Evolutionary conservation across 2,329 filamentous ascomycete genomes (phyloP).

Genomic region (Gremmenia infestans): DNA sequence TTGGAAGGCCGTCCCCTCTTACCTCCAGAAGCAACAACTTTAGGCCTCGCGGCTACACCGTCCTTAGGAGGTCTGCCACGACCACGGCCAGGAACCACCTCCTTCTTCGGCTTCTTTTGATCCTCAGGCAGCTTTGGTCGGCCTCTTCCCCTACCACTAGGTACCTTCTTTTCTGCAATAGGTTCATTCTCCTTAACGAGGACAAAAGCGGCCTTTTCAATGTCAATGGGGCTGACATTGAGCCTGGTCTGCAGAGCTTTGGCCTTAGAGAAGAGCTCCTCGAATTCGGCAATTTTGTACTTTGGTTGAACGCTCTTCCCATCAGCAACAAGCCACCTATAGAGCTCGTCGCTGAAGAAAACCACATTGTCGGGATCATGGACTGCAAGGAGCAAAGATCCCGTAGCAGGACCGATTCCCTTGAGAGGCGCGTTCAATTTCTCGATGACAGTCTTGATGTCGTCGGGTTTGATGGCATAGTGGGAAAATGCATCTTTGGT

Average conservation of each 20-base stretch:
- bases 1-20: slow-evolving; percentile 1
- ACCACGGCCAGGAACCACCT: slow-evolving; percentile 17
- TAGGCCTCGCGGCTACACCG: slow-evolving; percentile 1
- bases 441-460: slow-evolving; percentile 42
- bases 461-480: slow-evolving; percentile 38
- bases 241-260: slow-evolving; percentile 44
- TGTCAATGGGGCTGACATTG: slow-evolving; percentile 51
- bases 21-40: background rate
- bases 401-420: slow-evolving; percentile 76
- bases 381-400: slow-evolving; percentile 66
- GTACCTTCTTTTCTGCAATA: slow-evolving; percentile 17
- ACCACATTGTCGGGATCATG: slow-evolving; percentile 54
- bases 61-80: slow-evolving; percentile 13
- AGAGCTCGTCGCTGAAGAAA: slow-evolving; percentile 80
- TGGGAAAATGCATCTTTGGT: slow-evolving; percentile 48
- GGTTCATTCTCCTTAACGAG: slow-evolving; percentile 44
- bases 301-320: slow-evolving; percentile 51
- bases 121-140: slow-evolving; percentile 18
- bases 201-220: slow-evolving; percentile 69
- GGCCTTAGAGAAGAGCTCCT: slow-evolving; percentile 44
- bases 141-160: slow-evolving; percentile 21
- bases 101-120: slow-evolving; percentile 20
- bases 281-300: slow-evolving; percentile 67
- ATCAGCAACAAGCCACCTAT: slow-evolving; percentile 62
- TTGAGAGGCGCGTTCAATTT: slow-evolving; percentile 53